phyloP scores from a whole-genome alignment of 345 rosid species.

The Eucalyptus fibrosa region DNA sequence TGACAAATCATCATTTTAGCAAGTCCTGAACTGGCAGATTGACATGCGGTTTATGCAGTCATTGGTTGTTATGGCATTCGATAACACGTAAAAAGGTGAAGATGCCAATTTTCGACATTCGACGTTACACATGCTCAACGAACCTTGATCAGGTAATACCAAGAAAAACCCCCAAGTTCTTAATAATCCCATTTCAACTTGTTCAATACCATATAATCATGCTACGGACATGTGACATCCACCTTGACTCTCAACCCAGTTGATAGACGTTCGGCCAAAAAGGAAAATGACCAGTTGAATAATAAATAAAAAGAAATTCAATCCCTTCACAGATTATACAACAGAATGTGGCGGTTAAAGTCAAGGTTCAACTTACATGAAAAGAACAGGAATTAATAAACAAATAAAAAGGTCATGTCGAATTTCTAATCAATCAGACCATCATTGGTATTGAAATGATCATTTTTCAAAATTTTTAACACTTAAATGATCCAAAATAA shows the following conservation, averaged over 20 bases:
- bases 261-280: not conserved
- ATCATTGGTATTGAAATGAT: no score
- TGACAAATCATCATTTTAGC: not conserved
- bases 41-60: not conserved
- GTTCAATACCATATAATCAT: not conserved
- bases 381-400: constrained; percentile 59
- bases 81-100: not conserved
- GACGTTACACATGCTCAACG: not conserved
- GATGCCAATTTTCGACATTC: not conserved
- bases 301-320: not conserved
- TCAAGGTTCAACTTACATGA: constrained; percentile 56
- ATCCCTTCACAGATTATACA: not conserved
- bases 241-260: not conserved
- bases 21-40: not conserved
- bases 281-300: not conserved
- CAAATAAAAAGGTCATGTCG: no score
- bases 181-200: not conserved
- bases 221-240: not conserved
- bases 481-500: no score
- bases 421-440: rapidly evolving
- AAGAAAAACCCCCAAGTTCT: not conserved
- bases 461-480: rapidly evolving
- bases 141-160: not conserved
- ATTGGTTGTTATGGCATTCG: not conserved
- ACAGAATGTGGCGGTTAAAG: not conserved